Base-by-base conservation (phyloP, 1,284 basidiomycete genomes). In the Heterobasidion occidentale region DNA sequence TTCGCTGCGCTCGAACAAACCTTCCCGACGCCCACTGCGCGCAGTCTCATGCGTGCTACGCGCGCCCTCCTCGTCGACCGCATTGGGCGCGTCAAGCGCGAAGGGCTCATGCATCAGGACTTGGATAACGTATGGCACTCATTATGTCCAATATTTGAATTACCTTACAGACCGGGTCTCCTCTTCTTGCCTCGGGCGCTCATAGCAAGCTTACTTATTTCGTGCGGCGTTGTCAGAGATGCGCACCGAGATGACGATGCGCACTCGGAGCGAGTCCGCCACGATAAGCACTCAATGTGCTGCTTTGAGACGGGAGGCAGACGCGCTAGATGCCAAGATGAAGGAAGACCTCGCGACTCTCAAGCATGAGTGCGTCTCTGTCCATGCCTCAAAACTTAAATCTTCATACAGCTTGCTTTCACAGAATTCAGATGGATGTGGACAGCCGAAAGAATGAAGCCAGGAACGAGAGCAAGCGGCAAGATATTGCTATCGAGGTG, bases 401-500 rank as follows among this genome's bases (percentile, higher is more conserved):
- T 45, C 15, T 51, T 52, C 57, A 46, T 48, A 48, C 19, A 11
- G 46, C 36, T 54, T 20, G n/a, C 9, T 12, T 15, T 7, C 47
- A 8, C 58, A 92, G 91, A 65, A 90, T 96, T 57, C 94, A 98
- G 70, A 93, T 99, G 80, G 96, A 99, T 58, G 80, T 98, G 64
- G 94, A 97, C 68, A 94, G 86, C 61, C 80, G 95, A 58, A 98
- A 96, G 74, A 91, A 90, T 62, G 97, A 99, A 69, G 84, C 88
- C n/a, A 90, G 88, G 67, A 81, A 87, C 12, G 94, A 97, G 57
- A 71, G 92, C 62, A 98, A 97, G 73, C 79, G 80, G 48, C 85
- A 90, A 64, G 94, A 96, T 64, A 90, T 98, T 58, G 77, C 80
- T 36, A 92, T 97, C 56, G 94, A 98, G 81, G 95, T 92, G 47